Evolutionary conservation across 345 rosid genomes (phyloP), one percentile per base, ranked within the genome.

Genomic region (Brassica nigra): DNA sequence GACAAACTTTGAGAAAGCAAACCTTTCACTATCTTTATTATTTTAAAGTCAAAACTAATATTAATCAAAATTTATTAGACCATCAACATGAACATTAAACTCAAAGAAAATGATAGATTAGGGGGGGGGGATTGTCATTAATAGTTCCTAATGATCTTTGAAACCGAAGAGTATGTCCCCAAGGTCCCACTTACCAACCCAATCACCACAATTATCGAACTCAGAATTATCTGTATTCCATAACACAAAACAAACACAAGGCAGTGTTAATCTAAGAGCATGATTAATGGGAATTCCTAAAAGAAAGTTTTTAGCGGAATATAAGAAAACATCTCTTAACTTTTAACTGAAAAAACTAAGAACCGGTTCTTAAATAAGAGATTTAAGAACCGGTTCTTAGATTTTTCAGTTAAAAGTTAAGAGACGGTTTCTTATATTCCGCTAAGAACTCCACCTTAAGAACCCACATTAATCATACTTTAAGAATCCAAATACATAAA

Each of bases 141-240:
- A 83, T 78, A 90, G 49, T 63, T 72, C 75, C 79, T 70, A n/a
- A 47, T 78, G 34, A 92, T 88, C 73, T 74, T 62, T 15, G 79
- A 72, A 37, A 94, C 54, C 0, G 98, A 70, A 62, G 90, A 85
- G 68, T 87, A 92, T 18, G 97, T 86, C 72, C 97, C 98, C 47
- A 89, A 27, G n/a, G 75, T 52, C 6, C 92, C 92, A 81, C 90
- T 83, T 10, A 83, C 33, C 37, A 86, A 16, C 49, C 97, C 98
- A 52, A 85, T 39, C 30, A 59, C 87, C 63, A 74, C 83, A 2
- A 86, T 66, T 31, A 71, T 52, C 1, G 75, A 29, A 47, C 96
- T 86, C 77, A 85, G 58, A 57, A 85, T 78, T 79, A 86, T 77
- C 97, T 91, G 89, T 34, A 31, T 16, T 57, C 67, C 73, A 76